A percentile compares a stretch with the other conserved stretches of the same genome.
Evolutionary conservation across 148 eudicot genomes (phyloP).

Genomic region (Dysphania ambrosioides): DNA sequence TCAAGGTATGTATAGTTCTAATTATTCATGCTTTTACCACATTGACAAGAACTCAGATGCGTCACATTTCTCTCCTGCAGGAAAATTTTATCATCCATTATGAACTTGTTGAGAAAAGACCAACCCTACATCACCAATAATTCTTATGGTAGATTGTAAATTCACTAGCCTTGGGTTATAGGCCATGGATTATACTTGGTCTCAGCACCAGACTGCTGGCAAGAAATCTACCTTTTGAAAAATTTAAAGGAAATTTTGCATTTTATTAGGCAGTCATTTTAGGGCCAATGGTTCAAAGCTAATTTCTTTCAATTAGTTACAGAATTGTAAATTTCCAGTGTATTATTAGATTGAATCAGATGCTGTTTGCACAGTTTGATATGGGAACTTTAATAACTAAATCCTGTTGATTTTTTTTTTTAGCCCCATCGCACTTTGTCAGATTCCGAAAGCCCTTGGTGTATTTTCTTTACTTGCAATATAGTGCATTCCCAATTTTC

Average conservation of each 20-base stretch:
- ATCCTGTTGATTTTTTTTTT: neutral
- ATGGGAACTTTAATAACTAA: conserved; percentile 8
- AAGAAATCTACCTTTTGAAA: conserved; percentile 13
- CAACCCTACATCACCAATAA: conserved; percentile 54
- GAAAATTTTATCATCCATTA: conserved; percentile 75
- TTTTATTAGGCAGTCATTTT: conserved; percentile 23
- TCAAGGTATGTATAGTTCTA: conserved; percentile 47
- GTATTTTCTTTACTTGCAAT: neutral
- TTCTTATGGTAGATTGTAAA: conserved; percentile 25
- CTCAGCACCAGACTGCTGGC: neutral
- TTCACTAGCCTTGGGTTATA: too few relatives aligned
- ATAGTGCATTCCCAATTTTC: neutral
- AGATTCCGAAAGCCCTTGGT: neutral
- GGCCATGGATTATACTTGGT: conserved; percentile 16
- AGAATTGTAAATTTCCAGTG: conserved; percentile 30
- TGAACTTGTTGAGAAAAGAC: conserved; percentile 73
- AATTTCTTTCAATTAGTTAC: conserved; percentile 20
- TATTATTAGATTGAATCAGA: conserved; percentile 16
- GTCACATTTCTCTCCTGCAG: conserved; percentile 36
- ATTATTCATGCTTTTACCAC: neutral
- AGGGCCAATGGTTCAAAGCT: conserved; percentile 12
- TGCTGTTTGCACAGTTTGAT: conserved; percentile 15
- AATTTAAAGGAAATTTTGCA: conserved; percentile 10
- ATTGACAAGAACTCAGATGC: neutral
- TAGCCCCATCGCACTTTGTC: neutral